phyloP scores from a whole-genome alignment of 257 asterid genomes.

The Solanum gandarillasii region DNA sequence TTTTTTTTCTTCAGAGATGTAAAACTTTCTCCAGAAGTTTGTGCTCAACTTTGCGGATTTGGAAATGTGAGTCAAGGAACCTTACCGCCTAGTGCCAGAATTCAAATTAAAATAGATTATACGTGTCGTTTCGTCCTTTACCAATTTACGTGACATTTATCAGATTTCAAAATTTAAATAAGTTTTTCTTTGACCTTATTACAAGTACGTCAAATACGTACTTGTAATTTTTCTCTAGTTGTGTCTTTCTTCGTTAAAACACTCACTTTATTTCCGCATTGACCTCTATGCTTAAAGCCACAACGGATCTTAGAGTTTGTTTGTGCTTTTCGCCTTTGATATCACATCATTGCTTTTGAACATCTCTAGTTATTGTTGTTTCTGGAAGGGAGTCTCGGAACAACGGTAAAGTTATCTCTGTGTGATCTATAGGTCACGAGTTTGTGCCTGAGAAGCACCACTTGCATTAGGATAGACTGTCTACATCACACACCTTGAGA shows the following conservation, averaged over 20 bases:
- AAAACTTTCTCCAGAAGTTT: not conserved
- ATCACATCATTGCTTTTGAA: not conserved
- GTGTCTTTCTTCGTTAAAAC: not conserved
- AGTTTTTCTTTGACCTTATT: not conserved
- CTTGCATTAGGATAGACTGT: not conserved
- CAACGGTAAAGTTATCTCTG: not conserved
- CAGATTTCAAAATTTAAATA: too few species aligned
- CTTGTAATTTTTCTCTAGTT: not conserved
- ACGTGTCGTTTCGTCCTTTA: not conserved
- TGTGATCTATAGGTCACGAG: not conserved
- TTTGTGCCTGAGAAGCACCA: not conserved
- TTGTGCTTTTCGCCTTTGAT: not conserved
- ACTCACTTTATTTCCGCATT: not conserved
- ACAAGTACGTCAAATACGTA: not conserved
- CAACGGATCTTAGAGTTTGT: not conserved
- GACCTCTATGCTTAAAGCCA: not conserved
- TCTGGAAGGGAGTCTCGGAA: not conserved
- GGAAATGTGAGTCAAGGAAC: not conserved
- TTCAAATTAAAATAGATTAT: not conserved
- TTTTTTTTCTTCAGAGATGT: not conserved
- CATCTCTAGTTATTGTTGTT: not conserved
- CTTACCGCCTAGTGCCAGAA: not conserved
- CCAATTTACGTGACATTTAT: not conserved
- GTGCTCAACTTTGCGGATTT: not conserved
- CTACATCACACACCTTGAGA: not conserved